Percentiles rank a stretch among this genome's conserved stretches.
These are phyloP conservation scores for Mycena citricolor DNA, from an alignment of 1,284 basidiomycete genomes.

Conservation along the genomic window DNA sequence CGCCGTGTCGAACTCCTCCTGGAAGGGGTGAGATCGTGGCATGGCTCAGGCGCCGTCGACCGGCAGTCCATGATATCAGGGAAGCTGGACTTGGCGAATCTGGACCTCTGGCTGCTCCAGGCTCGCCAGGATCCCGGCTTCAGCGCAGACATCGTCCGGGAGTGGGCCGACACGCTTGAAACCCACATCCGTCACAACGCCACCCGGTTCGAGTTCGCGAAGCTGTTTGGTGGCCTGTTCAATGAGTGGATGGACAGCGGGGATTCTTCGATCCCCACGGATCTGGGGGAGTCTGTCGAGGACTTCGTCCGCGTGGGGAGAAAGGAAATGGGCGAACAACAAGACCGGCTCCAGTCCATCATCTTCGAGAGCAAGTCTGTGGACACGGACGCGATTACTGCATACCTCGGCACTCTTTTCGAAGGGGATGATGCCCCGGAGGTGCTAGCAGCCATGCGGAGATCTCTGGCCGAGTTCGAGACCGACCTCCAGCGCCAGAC, in stretches of 20 bases:
- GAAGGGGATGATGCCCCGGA: conserved; percentile 30
- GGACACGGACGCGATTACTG: conserved; percentile 32
- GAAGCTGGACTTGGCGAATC: conserved; percentile 33
- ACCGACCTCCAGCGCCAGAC: conserved; percentile 25
- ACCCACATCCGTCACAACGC: conserved; percentile 36
- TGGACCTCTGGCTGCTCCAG: conserved; percentile 39
- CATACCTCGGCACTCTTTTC: conserved; percentile 39
- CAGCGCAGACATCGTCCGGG: conserved; percentile 31
- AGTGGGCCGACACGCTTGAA: conserved; percentile 39
- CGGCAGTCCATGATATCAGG: conserved; percentile 27
- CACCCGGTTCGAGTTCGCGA: conserved; percentile 41
- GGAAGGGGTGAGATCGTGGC: conserved; percentile 35
- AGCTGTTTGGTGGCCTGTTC: conserved; percentile 40
- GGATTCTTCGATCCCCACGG: conserved; percentile 34
- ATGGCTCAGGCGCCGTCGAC: conserved; percentile 33
- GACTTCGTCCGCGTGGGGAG: conserved; percentile 36
- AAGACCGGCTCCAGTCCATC: conserved; percentile 37
- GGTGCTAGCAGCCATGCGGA: conserved; percentile 31
- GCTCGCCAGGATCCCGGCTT: conserved; percentile 41
- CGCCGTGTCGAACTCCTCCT: conserved; percentile 34
- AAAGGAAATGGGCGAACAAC: conserved; percentile 44
- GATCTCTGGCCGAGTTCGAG: conserved; percentile 30
- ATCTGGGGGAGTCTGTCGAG: too few species aligned
- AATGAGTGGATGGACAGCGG: conserved; percentile 46
- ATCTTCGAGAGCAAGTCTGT: conserved; percentile 38